Conservation (phyloP, 1,284 basidiomycete genomes). For the Stygiomarasmius scandens region DNA sequence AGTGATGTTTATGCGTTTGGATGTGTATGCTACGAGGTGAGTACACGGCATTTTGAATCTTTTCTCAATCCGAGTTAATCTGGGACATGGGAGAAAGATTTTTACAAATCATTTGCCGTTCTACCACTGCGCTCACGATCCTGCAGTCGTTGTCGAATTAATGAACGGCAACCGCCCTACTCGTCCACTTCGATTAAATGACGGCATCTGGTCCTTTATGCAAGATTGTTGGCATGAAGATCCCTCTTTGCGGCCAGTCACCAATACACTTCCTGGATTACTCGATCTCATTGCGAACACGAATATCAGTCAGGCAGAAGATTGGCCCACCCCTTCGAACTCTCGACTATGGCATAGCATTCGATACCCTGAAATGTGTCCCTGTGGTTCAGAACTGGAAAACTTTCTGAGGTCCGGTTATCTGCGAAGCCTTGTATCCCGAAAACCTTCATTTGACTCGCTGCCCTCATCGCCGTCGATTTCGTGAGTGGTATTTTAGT, state of each 20-base stretch:
- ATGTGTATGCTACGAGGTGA: slow-evolving; percentile 29
- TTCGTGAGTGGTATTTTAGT: neutral
- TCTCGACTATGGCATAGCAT: neutral
- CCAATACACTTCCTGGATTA: neutral
- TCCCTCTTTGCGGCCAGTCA: slow-evolving; percentile 8
- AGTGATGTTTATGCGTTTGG: slow-evolving; percentile 32
- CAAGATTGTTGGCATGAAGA: slow-evolving; percentile 13
- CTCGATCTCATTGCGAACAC: neutral
- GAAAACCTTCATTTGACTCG: neutral
- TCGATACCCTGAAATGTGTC: neutral
- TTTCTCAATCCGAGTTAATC: neutral
- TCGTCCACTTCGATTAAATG: slow-evolving; percentile 1
- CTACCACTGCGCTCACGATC: slow-evolving; percentile 12
- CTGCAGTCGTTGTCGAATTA: slow-evolving; percentile 17
- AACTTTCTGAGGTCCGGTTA: neutral
- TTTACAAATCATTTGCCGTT: slow-evolving; percentile 21
- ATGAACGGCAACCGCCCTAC: slow-evolving; percentile 11
- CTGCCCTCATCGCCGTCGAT: neutral
- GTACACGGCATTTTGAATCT: neutral
- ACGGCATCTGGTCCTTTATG: slow-evolving; percentile 15
- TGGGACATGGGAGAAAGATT: slow-evolving; percentile 5
- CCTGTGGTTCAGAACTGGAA: neutral
- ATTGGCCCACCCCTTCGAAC: neutral
- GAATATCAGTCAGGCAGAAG: neutral
- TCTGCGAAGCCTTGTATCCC: neutral